These are phyloP conservation scores for Ophiostoma sp. DNA, from an alignment of 2,329 filamentous ascomycete genomes.

Conservation along the genomic window DNA sequence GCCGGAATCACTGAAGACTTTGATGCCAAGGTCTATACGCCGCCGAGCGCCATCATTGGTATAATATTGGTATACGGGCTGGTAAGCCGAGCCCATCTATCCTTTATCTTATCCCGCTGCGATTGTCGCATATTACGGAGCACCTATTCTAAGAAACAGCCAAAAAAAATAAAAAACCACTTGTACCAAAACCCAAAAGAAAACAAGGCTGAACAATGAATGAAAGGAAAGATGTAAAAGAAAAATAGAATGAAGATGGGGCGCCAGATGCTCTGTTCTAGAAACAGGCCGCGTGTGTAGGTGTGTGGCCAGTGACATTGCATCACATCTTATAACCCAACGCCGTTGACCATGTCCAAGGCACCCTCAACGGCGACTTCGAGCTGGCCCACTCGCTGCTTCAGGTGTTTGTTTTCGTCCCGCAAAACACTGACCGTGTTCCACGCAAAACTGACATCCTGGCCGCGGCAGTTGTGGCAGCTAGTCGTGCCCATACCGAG, in stretches of 20 bases:
- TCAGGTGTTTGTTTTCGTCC: slow-evolving; percentile 58
- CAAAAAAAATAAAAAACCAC: neutral
- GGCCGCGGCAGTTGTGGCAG: slow-evolving; percentile 54
- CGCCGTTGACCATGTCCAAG: slow-evolving; percentile 53
- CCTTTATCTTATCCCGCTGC: neutral
- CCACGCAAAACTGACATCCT: slow-evolving; percentile 57
- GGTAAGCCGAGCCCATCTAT: neutral
- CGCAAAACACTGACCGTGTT: slow-evolving; percentile 57
- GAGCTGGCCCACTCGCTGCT: slow-evolving; percentile 53
- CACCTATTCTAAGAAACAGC: neutral
- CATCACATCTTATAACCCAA: slow-evolving; percentile 42
- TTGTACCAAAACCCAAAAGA: neutral
- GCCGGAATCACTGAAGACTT: too few species aligned
- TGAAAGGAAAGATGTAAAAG: neutral
- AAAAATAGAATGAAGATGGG: neutral
- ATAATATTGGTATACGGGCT: neutral
- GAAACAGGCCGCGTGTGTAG: too few species aligned
- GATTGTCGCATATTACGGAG: neutral
- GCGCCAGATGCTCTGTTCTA: neutral
- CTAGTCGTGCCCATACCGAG: slow-evolving; percentile 25
- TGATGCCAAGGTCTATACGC: too few species aligned
- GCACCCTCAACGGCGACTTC: slow-evolving; percentile 57
- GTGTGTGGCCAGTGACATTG: neutral
- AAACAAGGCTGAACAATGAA: neutral
- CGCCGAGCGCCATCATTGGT: too few species aligned